Base-by-base conservation (phyloP, 139 green algal species). In the Coelastrella sp. region DNA sequence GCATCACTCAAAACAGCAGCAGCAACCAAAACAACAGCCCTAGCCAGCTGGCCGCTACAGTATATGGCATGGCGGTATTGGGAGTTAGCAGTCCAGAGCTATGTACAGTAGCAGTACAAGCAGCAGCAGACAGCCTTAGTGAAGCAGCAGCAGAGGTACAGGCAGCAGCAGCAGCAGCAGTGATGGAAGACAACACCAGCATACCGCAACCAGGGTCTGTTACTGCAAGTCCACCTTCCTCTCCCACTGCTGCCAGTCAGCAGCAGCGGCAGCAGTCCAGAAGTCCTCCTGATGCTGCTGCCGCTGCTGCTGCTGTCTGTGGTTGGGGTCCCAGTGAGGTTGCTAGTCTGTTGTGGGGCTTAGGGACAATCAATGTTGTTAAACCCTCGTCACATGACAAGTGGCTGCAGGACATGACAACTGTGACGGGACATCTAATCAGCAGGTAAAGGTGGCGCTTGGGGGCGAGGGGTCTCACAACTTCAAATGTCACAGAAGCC, bases 311-410 rank as follows among this genome's bases (percentile, higher is more conserved):
- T 59, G 75, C 30, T n/a, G 53, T 71, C 4, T 51, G 35, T 43
- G 75, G 51, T 30, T 82, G 75, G 75, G 19, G 40, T 50, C 53
- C 75, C 15, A 60, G 25, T 69, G 79, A 85, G 25, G 41, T 62
- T 34, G 62, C 79, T 27, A 77, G 41, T 30, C 27, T 85, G 41
- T n/a, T 85, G 79, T 85, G 79, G 79, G 79, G 79, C 17, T 50
- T 85, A 34, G 63, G 63, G 40, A 85, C 43, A 37, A 27, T 85
- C 43, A 35, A 63, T 4, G 41, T 11, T 25, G n/a, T 21, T 41
- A 35, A 43, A 11, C 41, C n/a, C n/a, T n/a, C n/a, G n/a, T n/a
- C 27, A 43, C 17, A 34, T 17, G 27, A 11, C 19, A 23, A 48
- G 2, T 85, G 60, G 60, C 79, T 85, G 62, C 19, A 51, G 7